Conservation (phyloP, 768 basidiomycete species). For the Collybia sp. region DNA sequence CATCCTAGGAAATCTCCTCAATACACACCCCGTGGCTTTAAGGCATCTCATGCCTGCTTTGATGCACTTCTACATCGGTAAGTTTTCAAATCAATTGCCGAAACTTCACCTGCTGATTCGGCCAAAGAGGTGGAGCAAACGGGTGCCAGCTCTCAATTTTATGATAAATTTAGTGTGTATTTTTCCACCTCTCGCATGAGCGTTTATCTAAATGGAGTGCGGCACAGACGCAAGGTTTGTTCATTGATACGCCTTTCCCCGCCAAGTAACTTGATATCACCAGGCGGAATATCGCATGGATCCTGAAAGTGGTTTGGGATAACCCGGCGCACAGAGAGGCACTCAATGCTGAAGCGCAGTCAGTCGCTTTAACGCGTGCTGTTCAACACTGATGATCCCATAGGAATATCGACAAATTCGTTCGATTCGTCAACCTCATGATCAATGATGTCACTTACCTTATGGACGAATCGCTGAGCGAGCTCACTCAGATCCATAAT, state of each 20-base stretch:
- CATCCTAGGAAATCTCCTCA: constrained; percentile 78
- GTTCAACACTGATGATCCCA: constrained; percentile 1
- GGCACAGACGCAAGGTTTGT: constrained; percentile 48
- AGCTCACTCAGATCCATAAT: constrained; percentile 82
- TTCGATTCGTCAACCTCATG: constrained; percentile 94
- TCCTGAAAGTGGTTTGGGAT: constrained; percentile 88
- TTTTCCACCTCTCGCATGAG: constrained; percentile 1
- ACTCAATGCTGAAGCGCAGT: constrained; percentile 78
- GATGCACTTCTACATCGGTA: constrained; percentile 94
- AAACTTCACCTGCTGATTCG: no score
- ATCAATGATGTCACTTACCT: constrained; percentile 99
- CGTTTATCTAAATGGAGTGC: constrained; percentile 3
- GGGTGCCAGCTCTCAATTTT: constrained; percentile 96
- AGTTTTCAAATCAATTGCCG: constrained; percentile 12
- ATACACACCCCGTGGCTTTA: constrained; percentile 79
- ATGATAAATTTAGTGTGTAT: constrained; percentile 90
- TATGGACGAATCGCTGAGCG: constrained; percentile 91
- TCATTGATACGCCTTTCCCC: not conserved
- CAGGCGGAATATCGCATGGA: constrained; percentile 81
- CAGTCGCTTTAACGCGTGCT: constrained; percentile 5
- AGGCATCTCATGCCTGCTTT: constrained; percentile 88
- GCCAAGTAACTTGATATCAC: not conserved
- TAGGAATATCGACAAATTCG: constrained; percentile 89
- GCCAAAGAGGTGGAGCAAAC: constrained; percentile 90
- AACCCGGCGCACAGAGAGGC: constrained; percentile 87